These are phyloP conservation scores for Mortierella antarctica DNA, from an alignment of 192 early-diverging fungal genomes.

Conservation along the genomic window DNA sequence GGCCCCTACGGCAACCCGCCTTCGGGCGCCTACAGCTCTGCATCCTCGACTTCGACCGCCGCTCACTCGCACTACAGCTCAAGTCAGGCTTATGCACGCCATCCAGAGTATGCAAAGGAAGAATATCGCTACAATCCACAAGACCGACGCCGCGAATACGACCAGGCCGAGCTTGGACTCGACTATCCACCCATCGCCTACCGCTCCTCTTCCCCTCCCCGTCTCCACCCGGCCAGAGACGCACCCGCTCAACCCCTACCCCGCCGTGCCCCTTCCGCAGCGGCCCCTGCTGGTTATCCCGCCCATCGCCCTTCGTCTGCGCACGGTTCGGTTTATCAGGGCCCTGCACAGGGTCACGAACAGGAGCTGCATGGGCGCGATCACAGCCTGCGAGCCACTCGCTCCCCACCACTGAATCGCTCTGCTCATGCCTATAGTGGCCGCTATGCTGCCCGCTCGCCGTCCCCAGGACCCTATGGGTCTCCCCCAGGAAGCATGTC, in stretches of 20 bases:
- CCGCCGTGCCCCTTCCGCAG: conserved; percentile 8
- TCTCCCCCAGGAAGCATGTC: conserved; percentile 28
- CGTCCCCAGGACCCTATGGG: conserved; percentile 37
- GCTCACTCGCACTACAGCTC: conserved; percentile 17
- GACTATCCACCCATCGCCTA: conserved; percentile 38
- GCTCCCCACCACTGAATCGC: conserved; percentile 6
- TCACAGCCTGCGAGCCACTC: neutral
- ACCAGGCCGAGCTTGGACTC: conserved; percentile 10
- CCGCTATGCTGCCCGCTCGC: conserved; percentile 22
- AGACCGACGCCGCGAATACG: conserved; percentile 33
- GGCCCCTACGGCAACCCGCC: conserved; percentile 14
- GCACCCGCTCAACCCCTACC: neutral
- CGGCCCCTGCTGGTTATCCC: conserved; percentile 11
- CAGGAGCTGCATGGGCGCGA: conserved; percentile 27
- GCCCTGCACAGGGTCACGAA: conserved; percentile 15
- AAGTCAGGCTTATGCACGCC: conserved; percentile 27
- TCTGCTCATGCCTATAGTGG: conserved; percentile 13
- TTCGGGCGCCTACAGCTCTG: neutral
- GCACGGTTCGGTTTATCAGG: conserved; percentile 20
- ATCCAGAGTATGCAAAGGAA: conserved; percentile 28
- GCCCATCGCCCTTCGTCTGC: neutral
- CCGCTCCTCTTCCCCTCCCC: conserved; percentile 23
- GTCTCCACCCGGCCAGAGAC: neutral
- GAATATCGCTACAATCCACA: conserved; percentile 21
- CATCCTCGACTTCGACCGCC: neutral